These are phyloP conservation scores for Eucalyptus coolabah DNA, from an alignment of 345 rosid species.

Conservation along the genomic window DNA sequence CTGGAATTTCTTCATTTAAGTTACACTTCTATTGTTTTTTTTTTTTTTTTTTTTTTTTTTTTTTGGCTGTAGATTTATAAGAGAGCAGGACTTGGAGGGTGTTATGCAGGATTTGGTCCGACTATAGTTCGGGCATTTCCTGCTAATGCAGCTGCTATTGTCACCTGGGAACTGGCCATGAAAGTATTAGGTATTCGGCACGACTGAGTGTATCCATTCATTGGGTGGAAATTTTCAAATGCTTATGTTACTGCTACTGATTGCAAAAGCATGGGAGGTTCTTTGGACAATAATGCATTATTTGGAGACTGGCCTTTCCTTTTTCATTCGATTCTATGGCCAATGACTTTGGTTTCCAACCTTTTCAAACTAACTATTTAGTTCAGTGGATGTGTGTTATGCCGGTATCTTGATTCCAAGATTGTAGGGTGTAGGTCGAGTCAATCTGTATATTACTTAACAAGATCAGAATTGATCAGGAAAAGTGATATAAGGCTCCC, in stretches of 20 bases:
- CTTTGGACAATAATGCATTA: background rate
- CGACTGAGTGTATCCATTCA: conserved; percentile 2
- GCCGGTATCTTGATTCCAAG: background rate
- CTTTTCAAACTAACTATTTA: background rate
- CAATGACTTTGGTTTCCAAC: background rate
- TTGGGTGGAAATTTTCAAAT: background rate
- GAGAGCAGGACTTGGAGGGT: conserved; percentile 76
- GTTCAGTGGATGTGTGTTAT: background rate
- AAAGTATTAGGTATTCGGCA: conserved; percentile 59
- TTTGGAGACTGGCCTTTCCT: background rate
- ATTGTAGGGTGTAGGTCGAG: background rate
- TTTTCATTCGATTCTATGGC: background rate
- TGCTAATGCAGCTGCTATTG: conserved; percentile 95
- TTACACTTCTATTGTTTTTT: background rate
- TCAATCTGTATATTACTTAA: background rate
- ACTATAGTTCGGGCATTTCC: conserved; percentile 87
- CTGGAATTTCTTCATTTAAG: background rate
- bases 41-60: too few relatives aligned
- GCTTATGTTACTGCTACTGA: background rate
- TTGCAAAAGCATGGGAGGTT: background rate
- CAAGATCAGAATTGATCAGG: background rate
- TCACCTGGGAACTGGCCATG: conserved; percentile 89
- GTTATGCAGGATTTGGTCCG: conserved; percentile 84
- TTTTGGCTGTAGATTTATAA: conserved; percentile 38
- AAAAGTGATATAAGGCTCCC: background rate